Conservation (phyloP, 257 asterid genomes). For the Solanum gandarillasii region DNA sequence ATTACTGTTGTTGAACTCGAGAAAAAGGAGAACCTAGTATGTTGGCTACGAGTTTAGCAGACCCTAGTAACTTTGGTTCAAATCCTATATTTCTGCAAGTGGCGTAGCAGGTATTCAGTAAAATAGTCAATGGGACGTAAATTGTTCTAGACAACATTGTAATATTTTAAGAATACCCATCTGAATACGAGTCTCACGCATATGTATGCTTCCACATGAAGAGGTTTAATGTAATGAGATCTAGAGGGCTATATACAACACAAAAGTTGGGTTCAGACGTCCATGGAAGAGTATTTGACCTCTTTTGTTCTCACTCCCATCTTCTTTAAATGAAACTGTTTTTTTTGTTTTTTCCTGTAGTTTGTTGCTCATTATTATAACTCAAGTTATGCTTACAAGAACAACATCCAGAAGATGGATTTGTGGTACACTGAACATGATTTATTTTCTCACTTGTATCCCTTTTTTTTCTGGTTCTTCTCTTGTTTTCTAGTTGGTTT, state of each 20-base stretch:
- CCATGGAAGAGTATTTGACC: background rate
- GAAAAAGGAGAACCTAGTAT: too few relatives aligned
- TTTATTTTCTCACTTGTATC: background rate
- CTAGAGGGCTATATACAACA: background rate
- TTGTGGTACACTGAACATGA: background rate
- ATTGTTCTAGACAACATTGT: too few relatives aligned
- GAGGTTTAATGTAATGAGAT: background rate
- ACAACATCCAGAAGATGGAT: background rate
- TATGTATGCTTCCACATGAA: background rate
- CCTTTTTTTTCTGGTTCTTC: background rate
- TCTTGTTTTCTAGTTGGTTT: background rate
- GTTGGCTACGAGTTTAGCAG: too few relatives aligned
- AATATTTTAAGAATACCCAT: too few relatives aligned
- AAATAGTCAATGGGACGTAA: too few relatives aligned
- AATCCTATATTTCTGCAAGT: too few relatives aligned
- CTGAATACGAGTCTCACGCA: background rate
- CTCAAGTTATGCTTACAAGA: background rate
- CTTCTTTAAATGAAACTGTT: background rate
- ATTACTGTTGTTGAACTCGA: too few relatives aligned
- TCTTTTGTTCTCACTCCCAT: background rate
- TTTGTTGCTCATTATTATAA: background rate
- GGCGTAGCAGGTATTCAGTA: too few relatives aligned
- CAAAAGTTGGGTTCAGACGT: background rate
- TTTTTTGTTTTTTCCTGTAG: background rate
- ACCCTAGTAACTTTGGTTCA: too few relatives aligned